Evolutionary conservation across 192 early-diverging fungal species (phyloP), one percentile per base, ranked within the genome.

Genomic region (Paraglomus brasilianum): DNA sequence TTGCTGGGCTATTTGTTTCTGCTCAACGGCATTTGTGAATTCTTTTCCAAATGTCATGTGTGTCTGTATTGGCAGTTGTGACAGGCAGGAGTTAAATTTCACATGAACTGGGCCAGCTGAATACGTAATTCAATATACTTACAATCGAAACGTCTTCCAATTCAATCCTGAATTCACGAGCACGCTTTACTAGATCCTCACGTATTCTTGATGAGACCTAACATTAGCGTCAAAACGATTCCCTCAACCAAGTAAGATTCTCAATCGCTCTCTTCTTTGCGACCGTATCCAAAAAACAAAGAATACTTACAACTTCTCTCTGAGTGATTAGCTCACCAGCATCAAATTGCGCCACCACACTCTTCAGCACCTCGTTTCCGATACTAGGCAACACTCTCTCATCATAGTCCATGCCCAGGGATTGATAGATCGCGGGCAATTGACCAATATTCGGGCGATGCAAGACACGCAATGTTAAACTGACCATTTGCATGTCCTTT

Each of bases 401-500:
- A 75, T 99, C 97, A 74, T 96, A 99, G 75, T 99, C 97, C 69
- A 88, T 69, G 38, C 97, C 97, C 36, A 98, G 79, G 57, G 86
- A 90, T 79, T 95, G 90, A 80, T 96, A 97, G 76, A 99, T 91
- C 46, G 75, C 73, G 14, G 92, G 86, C 45, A 99, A 82, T 36
- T 86, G 82, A 36, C 79, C 75, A 68, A 89, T 77, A 58, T 90
- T 89, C 10, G 97, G 97, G 39, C 91, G 83, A 82, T 97, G 95
- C 42, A 94, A 81, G 22, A 96, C 92, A 83, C 93, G 91, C 52
- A 96, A 83, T 61, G 93, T 96, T 74, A 98, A 86, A 40, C 89
- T 91, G 13, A 98, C 92, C 90, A 93, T 95, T 74, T 99, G 97
- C 97, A 99, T 97, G 78, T 99, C 97, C 84, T 95, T 96, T 55